These are phyloP conservation scores for Piper longum DNA, from an alignment of 164 flowering plant species.

Conservation along the genomic window DNA sequence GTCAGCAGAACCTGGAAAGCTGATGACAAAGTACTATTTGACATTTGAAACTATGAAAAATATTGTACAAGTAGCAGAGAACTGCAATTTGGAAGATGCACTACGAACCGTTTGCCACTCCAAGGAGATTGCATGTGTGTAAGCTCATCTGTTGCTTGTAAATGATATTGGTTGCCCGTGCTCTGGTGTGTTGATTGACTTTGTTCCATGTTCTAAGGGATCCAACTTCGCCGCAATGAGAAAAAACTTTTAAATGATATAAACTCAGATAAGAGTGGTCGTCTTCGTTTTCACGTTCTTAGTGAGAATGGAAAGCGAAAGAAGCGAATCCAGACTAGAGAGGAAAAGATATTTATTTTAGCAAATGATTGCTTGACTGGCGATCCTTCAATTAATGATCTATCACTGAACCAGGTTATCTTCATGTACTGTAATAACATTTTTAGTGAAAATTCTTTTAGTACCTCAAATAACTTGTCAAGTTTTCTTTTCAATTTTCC, in stretches of 20 bases:
- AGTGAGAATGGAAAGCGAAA: constrained; percentile 74
- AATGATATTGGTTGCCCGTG: background rate
- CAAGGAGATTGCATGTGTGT: constrained; percentile 82
- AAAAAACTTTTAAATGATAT: constrained; percentile 88
- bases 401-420: constrained; percentile 78
- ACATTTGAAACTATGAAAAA: constrained; percentile 85
- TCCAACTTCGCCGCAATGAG: constrained; percentile 93
- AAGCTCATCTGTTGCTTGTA: background rate
- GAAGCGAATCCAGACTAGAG: constrained; percentile 88
- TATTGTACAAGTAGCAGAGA: constrained; percentile 57
- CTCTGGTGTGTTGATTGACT: constrained; percentile 9
- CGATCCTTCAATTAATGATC: constrained; percentile 75
- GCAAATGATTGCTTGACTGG: constrained; percentile 94
- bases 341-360: constrained; percentile 88
- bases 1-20: constrained; percentile 67
- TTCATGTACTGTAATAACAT: background rate
- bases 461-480: background rate
- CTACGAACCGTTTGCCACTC: constrained; percentile 61
- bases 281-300: constrained; percentile 76
- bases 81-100: constrained; percentile 77
- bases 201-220: constrained; percentile 60
- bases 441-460: background rate
- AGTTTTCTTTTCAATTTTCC: constrained; percentile 2
- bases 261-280: constrained; percentile 67
- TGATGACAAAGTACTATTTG: constrained; percentile 97